These are phyloP conservation scores for Magnusiomyces tetraspermus DNA, from an alignment of 1,139 yeast species.

Conservation along the genomic window DNA sequence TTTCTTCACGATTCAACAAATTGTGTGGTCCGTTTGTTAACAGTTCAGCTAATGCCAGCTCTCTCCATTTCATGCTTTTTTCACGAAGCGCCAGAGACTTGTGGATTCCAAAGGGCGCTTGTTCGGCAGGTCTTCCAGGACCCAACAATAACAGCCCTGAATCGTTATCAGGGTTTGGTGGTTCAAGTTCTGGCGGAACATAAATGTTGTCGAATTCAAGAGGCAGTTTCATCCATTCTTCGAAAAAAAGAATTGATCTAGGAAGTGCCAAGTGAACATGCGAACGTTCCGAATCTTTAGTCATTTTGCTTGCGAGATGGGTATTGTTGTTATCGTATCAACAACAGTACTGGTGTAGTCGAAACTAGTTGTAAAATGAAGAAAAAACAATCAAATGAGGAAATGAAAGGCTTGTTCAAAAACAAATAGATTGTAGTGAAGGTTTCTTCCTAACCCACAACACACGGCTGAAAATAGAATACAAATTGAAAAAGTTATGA, in stretches of 20 bases:
- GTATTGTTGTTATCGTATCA: background rate
- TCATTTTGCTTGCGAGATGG: background rate
- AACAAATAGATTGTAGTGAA: too few species aligned
- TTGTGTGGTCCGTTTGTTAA: constrained; percentile 19
- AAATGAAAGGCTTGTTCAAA: too few species aligned
- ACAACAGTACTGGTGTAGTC: background rate
- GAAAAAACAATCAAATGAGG: too few species aligned
- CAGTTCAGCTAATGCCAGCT: constrained; percentile 25
- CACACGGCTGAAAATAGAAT: too few species aligned
- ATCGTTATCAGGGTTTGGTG: constrained; percentile 30
- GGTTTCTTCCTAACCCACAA: too few species aligned
- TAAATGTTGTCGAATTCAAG: constrained; percentile 31
- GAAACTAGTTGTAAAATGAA: background rate
- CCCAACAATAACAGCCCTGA: background rate
- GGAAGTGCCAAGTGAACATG: constrained; percentile 30
- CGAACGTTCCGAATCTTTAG: constrained; percentile 32
- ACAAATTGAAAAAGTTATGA: too few species aligned
- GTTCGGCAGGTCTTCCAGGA: constrained; percentile 20
- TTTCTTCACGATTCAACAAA: constrained; percentile 12
- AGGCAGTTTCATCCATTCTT: constrained; percentile 30
- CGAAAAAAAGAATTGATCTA: constrained; percentile 26
- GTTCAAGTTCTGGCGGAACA: constrained; percentile 29
- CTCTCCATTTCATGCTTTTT: constrained; percentile 31
- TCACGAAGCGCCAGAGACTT: constrained; percentile 15
- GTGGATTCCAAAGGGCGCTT: constrained; percentile 23